Percentiles rank a stretch among this genome's conserved stretches.
These are phyloP conservation scores for Plasmodium coatneyi DNA, from an alignment of 169 alveolate genomes.

Conservation along the genomic window DNA sequence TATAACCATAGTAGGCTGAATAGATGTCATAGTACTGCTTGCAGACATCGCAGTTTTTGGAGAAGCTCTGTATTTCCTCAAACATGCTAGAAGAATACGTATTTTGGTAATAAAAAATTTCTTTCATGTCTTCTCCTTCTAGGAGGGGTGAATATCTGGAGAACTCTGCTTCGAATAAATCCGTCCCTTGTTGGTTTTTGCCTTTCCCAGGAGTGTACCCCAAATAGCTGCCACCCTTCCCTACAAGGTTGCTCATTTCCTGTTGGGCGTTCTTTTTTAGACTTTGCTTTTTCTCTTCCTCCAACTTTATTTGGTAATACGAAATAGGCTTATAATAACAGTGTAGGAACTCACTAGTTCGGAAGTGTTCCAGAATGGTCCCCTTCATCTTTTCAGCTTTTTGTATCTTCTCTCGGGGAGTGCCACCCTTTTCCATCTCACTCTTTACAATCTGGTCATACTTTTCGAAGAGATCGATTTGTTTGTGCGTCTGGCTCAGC, in stretches of 20 bases:
- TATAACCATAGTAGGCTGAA: conserved; percentile 72
- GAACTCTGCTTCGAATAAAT: conserved; percentile 35
- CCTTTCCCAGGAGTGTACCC: background rate
- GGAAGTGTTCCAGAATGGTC: conserved; percentile 35
- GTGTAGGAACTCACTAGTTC: conserved; percentile 48
- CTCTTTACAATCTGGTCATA: conserved; percentile 43
- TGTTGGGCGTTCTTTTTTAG: background rate
- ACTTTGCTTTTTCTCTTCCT: conserved; percentile 26
- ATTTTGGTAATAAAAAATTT: conserved; percentile 57
- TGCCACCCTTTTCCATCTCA: conserved; percentile 9
- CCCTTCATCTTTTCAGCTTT: conserved; percentile 27
- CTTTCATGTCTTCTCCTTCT: conserved; percentile 49
- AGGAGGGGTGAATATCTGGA: conserved; percentile 32
- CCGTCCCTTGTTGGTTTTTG: background rate
- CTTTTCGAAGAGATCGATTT: conserved; percentile 46
- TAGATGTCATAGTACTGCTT: conserved; percentile 73
- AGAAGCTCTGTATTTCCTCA: conserved; percentile 68
- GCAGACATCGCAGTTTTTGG: conserved; percentile 65
- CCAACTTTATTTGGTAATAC: conserved; percentile 47
- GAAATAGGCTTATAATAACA: conserved; percentile 72
- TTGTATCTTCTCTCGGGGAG: conserved; percentile 3
- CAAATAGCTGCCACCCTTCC: background rate
- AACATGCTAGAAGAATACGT: conserved; percentile 50
- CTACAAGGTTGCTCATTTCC: background rate
- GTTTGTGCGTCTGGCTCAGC: background rate